Conservation (phyloP, 495 filamentous ascomycete species). For the Chaetomium cochliodes region DNA sequence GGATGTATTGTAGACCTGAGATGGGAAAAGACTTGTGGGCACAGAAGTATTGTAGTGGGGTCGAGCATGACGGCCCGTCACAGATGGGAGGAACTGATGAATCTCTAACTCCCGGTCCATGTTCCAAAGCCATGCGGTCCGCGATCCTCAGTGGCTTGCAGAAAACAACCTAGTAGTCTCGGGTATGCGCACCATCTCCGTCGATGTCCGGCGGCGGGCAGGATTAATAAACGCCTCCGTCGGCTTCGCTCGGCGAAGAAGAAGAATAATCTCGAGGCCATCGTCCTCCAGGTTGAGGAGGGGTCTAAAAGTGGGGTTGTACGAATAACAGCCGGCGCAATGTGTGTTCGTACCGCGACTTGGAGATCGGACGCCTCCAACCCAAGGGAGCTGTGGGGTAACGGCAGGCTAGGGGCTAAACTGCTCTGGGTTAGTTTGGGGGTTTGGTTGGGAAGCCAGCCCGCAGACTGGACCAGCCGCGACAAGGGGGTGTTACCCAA, state of each 20-base stretch:
- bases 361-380: slow-evolving; percentile 16
- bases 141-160: neutral
- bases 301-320: neutral
- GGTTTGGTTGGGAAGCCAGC: slow-evolving; percentile 39
- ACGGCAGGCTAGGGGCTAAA: slow-evolving; percentile 21
- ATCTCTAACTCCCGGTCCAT: too few species aligned
- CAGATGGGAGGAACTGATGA: too few species aligned
- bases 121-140: too few species aligned
- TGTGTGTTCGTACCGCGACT: slow-evolving; percentile 30
- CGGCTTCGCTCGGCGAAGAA: neutral
- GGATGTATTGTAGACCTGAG: too few species aligned
- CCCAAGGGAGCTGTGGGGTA: slow-evolving; percentile 27
- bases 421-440: slow-evolving; percentile 23
- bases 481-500: slow-evolving; percentile 17
- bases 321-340: neutral
- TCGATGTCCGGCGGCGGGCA: neutral
- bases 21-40: too few species aligned
- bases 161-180: neutral
- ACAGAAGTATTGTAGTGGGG: too few species aligned
- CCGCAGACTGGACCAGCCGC: slow-evolving; percentile 25
- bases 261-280: neutral
- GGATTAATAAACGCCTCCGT: neutral
- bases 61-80: too few species aligned
- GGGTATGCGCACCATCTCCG: neutral
- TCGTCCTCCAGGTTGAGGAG: neutral